phyloP scores from a whole-genome alignment of 352 stramenopile genomes.

The Phytophthora cactorum region DNA sequence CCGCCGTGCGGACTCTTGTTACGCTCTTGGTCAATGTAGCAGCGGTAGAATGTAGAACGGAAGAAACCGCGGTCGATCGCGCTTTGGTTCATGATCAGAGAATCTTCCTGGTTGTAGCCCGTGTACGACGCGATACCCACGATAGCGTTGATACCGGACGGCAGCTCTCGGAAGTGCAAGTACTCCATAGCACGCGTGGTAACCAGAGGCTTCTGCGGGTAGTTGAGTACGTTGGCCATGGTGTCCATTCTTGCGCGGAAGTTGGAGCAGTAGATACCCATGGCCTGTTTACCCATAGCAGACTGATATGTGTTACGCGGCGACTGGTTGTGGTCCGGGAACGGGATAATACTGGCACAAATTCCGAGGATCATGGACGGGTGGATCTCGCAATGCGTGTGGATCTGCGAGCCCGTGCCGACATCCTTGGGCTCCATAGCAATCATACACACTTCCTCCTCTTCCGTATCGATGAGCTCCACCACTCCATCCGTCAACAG shows the following conservation, averaged over 20 bases:
- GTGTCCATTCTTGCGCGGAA: slow-evolving; percentile 99
- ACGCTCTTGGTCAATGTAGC: slow-evolving; percentile 96
- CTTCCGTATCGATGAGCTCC: slow-evolving; percentile 99
- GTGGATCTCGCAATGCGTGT: slow-evolving; percentile 99
- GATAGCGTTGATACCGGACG: slow-evolving; percentile 98
- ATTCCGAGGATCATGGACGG: slow-evolving; percentile 99
- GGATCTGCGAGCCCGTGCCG: slow-evolving; percentile 91
- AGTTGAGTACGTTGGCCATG: slow-evolving; percentile 99
- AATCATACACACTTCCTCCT: slow-evolving; percentile 99
- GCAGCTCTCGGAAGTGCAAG: slow-evolving; percentile 98
- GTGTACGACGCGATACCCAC: slow-evolving; percentile 89
- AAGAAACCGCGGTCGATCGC: slow-evolving; percentile 99
- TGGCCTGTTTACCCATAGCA: slow-evolving; percentile 99
- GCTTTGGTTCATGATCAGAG: slow-evolving; percentile 99
- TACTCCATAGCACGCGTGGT: slow-evolving; percentile 99
- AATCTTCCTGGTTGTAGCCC: slow-evolving; percentile 99
- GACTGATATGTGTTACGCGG: slow-evolving; percentile 99
- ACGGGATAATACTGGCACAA: slow-evolving; percentile 99
- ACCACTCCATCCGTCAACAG: slow-evolving; percentile 95
- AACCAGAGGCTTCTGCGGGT: slow-evolving; percentile 99
- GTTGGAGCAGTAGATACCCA: slow-evolving; percentile 99
- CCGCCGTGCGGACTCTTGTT: slow-evolving; percentile 86
- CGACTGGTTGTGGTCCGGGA: slow-evolving; percentile 99
- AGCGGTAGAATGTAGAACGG: slow-evolving; percentile 98
- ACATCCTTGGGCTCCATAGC: slow-evolving; percentile 98